A percentile compares a stretch with the other conserved stretches of the same genome.
Evolutionary conservation across 2,329 filamentous ascomycete genomes (phyloP).

Genomic region (Fusarium domesticum): DNA sequence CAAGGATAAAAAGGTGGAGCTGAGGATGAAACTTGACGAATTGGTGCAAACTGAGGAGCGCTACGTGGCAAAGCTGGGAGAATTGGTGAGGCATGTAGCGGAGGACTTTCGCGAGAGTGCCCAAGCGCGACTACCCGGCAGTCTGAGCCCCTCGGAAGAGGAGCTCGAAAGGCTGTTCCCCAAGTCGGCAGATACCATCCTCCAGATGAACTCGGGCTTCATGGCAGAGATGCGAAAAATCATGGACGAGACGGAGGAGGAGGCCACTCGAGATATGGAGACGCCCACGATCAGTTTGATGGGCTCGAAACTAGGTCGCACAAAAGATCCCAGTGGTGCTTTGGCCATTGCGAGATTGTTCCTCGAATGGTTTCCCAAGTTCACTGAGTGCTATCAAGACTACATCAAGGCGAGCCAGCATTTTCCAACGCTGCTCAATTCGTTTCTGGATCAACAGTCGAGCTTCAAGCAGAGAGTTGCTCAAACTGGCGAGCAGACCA

Average conservation of each 20-base stretch:
- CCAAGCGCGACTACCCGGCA: slow-evolving; percentile 54
- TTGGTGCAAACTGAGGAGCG: slow-evolving; percentile 90
- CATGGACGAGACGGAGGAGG: slow-evolving; percentile 79
- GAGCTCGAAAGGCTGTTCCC: slow-evolving; percentile 79
- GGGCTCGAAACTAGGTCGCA: slow-evolving; percentile 45
- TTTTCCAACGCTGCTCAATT: slow-evolving; percentile 77
- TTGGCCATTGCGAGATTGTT: slow-evolving; percentile 76
- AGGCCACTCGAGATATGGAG: slow-evolving; percentile 74
- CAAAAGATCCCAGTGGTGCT: slow-evolving; percentile 73
- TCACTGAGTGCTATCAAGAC: slow-evolving; percentile 85
- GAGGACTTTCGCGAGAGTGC: slow-evolving; percentile 74
- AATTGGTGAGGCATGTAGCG: slow-evolving; percentile 77
- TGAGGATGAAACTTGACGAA: slow-evolving; percentile 86
- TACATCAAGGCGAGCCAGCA: slow-evolving; percentile 90
- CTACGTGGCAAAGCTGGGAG: slow-evolving; percentile 84
- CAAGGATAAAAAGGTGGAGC: slow-evolving; percentile 75
- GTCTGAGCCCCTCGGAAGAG: slow-evolving; percentile 67
- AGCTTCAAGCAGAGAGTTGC: slow-evolving; percentile 79
- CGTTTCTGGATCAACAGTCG: slow-evolving; percentile 75
- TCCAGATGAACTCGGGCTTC: slow-evolving; percentile 79
- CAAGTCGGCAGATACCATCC: slow-evolving; percentile 72
- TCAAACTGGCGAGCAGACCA: slow-evolving; percentile 81
- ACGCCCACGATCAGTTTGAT: slow-evolving; percentile 42
- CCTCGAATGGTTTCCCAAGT: slow-evolving; percentile 88
- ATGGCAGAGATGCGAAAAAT: slow-evolving; percentile 71